phyloP scores from a whole-genome alignment of 2,329 filamentous ascomycete genomes.

The Periconia digitata region DNA sequence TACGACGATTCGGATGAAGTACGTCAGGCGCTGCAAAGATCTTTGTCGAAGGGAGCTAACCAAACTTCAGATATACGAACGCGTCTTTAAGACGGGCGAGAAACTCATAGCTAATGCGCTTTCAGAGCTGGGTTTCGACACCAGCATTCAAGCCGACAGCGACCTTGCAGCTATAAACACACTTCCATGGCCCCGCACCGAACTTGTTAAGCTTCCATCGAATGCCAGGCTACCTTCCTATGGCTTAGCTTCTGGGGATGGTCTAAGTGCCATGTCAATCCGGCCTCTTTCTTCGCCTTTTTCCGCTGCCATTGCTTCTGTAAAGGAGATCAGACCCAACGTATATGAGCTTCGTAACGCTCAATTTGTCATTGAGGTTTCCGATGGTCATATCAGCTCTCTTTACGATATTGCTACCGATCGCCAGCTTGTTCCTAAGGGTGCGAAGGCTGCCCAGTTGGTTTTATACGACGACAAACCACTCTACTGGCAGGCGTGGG shows the following conservation, averaged over 20 bases:
- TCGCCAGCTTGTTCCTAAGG: conserved; percentile 74
- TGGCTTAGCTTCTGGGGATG: conserved; percentile 49
- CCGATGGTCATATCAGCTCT: conserved; percentile 78
- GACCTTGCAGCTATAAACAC: conserved; percentile 74
- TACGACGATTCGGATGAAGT: conserved; percentile 90
- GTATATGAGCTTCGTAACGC: conserved; percentile 80
- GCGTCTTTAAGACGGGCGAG: conserved; percentile 77
- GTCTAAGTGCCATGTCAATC: conserved; percentile 46
- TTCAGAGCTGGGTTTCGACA: conserved; percentile 64
- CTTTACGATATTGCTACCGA: conserved; percentile 73
- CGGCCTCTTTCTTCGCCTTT: conserved; percentile 28
- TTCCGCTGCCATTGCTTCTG: conserved; percentile 42
- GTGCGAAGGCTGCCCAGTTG: conserved; percentile 80
- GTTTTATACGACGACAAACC: conserved; percentile 98
- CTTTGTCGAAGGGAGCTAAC: conserved; percentile 20
- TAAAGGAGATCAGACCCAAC: conserved; percentile 57
- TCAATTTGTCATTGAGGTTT: conserved; percentile 71
- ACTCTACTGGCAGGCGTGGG: conserved; percentile 96
- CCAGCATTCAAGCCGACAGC: conserved; percentile 47
- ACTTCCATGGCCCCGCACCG: conserved; percentile 79
- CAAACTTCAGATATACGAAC: conserved; percentile 64
- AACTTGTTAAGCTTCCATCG: conserved; percentile 66
- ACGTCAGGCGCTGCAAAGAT: conserved; percentile 5
- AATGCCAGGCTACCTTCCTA: conserved; percentile 30
- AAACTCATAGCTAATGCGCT: conserved; percentile 71